Percentiles rank a stretch among this genome's conserved stretches.
Conservation (phyloP, 2,329 filamentous ascomycete species). For the Fusarium avenaceum region DNA sequence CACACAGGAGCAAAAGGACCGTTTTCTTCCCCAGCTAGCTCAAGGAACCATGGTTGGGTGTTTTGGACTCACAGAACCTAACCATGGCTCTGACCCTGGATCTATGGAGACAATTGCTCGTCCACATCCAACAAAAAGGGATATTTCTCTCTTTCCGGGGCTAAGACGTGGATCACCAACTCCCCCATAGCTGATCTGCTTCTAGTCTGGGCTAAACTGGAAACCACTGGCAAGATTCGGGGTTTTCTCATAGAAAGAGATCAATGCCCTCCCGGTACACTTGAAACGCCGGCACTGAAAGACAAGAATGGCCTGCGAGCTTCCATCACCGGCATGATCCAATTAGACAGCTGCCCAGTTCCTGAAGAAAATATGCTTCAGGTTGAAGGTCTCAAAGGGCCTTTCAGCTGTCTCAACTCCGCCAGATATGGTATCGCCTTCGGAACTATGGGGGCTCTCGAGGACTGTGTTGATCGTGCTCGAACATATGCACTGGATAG, state of each 20-base stretch:
- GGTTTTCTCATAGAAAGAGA: conserved; percentile 90
- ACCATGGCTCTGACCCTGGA: conserved; percentile 91
- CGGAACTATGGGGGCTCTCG: conserved; percentile 91
- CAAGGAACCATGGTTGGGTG: conserved; percentile 85
- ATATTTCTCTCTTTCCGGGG: conserved; percentile 80
- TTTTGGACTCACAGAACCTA: conserved; percentile 93
- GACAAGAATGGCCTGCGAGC: conserved; percentile 95
- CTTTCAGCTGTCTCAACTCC: conserved; percentile 94
- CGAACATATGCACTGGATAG: conserved; percentile 88
- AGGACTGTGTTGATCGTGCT: conserved; percentile 88
- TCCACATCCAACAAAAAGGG: conserved; percentile 84
- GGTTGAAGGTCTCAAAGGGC: conserved; percentile 86
- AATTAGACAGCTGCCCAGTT: conserved; percentile 89
- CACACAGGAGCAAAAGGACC: conserved; percentile 85
- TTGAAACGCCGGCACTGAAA: conserved; percentile 91
- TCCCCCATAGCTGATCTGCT: conserved; percentile 88
- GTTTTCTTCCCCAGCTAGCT: conserved; percentile 77
- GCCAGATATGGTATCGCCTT: conserved; percentile 94
- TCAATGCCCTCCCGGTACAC: conserved; percentile 84
- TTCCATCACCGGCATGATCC: conserved; percentile 97
- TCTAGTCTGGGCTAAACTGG: conserved; percentile 92
- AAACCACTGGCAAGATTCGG: conserved; percentile 82
- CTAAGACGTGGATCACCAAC: conserved; percentile 97
- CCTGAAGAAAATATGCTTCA: conserved; percentile 86
- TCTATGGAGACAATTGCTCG: conserved; percentile 89